A percentile compares a stretch with the other conserved stretches of the same genome.
These are phyloP conservation scores for Mucor saturninus DNA, from an alignment of 371 early-diverging fungal genomes.

Conservation along the genomic window DNA sequence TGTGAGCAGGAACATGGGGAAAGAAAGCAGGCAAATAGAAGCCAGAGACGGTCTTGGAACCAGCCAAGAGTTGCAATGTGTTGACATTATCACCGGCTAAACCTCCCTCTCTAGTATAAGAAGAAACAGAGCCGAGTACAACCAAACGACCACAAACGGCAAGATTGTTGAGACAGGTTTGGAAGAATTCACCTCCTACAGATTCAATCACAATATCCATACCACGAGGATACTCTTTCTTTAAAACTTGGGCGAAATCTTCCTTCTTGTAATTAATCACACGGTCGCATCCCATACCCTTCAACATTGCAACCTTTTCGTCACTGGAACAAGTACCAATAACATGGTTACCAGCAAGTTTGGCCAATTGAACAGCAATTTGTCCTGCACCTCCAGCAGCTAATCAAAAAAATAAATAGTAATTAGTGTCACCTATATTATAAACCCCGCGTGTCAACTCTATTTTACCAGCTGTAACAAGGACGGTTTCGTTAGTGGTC, in stretches of 20 bases:
- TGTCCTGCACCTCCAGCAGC: conserved; percentile 61
- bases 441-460: background rate
- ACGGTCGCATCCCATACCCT: conserved; percentile 49
- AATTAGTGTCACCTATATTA: background rate
- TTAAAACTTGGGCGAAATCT: conserved; percentile 54
- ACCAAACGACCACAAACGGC: conserved; percentile 62
- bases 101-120: conserved; percentile 41
- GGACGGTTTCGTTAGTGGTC: conserved; percentile 44
- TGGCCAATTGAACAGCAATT: conserved; percentile 57
- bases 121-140: conserved; percentile 61
- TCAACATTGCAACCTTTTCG: conserved; percentile 49
- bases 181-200: conserved; percentile 65
- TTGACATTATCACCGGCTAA: conserved; percentile 54
- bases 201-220: conserved; percentile 66
- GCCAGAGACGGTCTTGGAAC: conserved; percentile 59
- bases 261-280: conserved; percentile 59
- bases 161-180: conserved; percentile 50
- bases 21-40: conserved; percentile 58
- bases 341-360: conserved; percentile 54
- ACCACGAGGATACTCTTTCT: conserved; percentile 56
- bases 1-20: conserved; percentile 30
- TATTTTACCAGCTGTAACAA: conserved; percentile 47
- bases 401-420: background rate
- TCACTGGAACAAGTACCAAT: conserved; percentile 59
- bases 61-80: conserved; percentile 53